Conservation (phyloP, 31 red algal species). For the Odonthalia washingtoniensis region DNA sequence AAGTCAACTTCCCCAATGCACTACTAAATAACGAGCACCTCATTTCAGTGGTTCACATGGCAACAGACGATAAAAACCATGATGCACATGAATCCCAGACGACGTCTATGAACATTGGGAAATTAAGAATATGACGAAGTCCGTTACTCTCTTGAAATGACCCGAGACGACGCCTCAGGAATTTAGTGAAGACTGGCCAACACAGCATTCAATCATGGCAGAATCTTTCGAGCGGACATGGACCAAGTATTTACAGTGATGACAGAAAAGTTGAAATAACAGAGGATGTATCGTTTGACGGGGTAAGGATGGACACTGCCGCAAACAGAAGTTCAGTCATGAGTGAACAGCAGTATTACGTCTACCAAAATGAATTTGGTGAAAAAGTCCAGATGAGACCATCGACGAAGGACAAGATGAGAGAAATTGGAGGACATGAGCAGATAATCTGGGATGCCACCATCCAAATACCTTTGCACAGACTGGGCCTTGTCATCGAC, state of each 20-base stretch:
- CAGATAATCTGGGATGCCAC: not conserved
- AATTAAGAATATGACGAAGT: not conserved
- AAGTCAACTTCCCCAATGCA: not conserved
- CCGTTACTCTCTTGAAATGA: not conserved
- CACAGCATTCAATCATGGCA: not conserved
- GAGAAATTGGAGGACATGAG: not conserved
- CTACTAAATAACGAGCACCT: not conserved
- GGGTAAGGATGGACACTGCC: not conserved
- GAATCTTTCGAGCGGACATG: not conserved
- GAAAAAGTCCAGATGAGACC: not conserved
- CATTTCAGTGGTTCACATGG: not conserved
- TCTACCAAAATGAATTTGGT: not conserved
- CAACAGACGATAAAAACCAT: not conserved
- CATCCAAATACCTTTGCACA: conserved; percentile 33
- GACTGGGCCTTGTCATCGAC: conserved; percentile 19
- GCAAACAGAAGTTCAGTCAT: not conserved
- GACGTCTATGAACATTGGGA: not conserved
- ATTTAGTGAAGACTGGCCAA: not conserved
- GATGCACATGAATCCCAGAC: no score
- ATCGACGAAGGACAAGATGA: not conserved
- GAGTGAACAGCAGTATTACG: not conserved
- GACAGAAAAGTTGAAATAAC: no score
- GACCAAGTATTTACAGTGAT: no score
- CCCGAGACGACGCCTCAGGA: not conserved
- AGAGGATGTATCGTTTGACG: no score